These are phyloP conservation scores for Fistulinella prunicolor DNA, from an alignment of 768 basidiomycete species.

Conservation along the genomic window DNA sequence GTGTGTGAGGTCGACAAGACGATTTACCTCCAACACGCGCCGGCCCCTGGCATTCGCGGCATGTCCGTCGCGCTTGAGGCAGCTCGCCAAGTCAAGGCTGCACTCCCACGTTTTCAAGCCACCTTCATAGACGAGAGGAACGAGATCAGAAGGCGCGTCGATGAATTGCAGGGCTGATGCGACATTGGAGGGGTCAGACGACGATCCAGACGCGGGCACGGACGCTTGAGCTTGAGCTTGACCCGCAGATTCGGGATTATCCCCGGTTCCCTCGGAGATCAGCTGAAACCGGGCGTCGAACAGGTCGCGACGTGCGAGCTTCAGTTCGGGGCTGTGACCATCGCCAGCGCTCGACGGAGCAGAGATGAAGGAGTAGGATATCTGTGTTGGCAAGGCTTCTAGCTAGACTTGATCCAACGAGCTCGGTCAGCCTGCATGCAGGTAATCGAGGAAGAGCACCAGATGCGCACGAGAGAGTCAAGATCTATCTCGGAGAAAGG, in stretches of 20 bases:
- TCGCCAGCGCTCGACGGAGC: slow-evolving; percentile 45
- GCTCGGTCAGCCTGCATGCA: too few species aligned
- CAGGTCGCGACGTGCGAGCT: slow-evolving; percentile 76
- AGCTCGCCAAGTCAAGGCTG: slow-evolving; percentile 79
- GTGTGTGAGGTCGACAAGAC: too few species aligned
- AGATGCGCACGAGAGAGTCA: slow-evolving; percentile 29
- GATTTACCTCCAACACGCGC: slow-evolving; percentile 65
- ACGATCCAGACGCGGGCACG: too few species aligned
- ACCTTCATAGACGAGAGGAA: slow-evolving; percentile 92
- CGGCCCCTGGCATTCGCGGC: slow-evolving; percentile 41
- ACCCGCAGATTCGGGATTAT: too few species aligned
- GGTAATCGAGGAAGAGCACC: too few species aligned
- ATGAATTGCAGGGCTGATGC: slow-evolving; percentile 56
- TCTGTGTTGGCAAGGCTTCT: slow-evolving; percentile 59
- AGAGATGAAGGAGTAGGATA: slow-evolving; percentile 77
- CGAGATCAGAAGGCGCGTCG: slow-evolving; percentile 83
- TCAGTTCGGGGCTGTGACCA: slow-evolving; percentile 23
- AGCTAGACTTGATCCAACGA: slow-evolving; percentile 46
- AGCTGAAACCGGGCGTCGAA: slow-evolving; percentile 97
- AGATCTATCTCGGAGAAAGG: slow-evolving; percentile 31
- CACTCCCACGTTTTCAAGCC: slow-evolving; percentile 99
- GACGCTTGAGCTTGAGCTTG: too few species aligned
- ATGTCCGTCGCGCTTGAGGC: slow-evolving; percentile 41
- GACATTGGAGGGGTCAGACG: not conserved
- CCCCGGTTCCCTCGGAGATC: slow-evolving; percentile 49